phyloP scores from a whole-genome alignment of 129 eudicot species.

The Arctium minus region DNA sequence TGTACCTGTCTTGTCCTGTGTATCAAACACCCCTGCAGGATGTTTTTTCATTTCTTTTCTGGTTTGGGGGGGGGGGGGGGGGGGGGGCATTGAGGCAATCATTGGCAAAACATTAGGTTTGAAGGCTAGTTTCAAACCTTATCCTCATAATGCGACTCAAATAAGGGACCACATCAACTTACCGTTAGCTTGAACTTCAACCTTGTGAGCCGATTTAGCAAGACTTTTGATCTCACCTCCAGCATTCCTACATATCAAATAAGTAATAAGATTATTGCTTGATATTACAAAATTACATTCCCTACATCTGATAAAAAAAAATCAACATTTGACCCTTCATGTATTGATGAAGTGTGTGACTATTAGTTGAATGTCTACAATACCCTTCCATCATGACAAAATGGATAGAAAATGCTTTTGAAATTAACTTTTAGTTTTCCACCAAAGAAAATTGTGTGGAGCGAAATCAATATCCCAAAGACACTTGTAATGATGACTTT shows the following conservation, averaged over 20 bases:
- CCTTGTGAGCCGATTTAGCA: constrained; percentile 66
- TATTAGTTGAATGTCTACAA: not conserved
- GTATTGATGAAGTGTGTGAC: not conserved
- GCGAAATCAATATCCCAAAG: not conserved
- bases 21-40: no score
- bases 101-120: not conserved
- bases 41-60: no score
- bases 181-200: constrained; percentile 79
- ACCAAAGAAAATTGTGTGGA: not conserved
- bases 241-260: constrained; percentile 46
- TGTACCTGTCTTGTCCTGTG: no score
- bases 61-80: no score
- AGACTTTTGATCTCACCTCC: constrained; percentile 66
- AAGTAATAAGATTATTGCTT: not conserved
- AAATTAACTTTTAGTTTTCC: not conserved
- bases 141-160: not conserved
- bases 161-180: constrained; percentile 4
- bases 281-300: constrained; percentile 2
- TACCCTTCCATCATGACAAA: not conserved
- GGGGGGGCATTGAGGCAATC: no score
- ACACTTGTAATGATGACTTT: constrained; percentile 1
- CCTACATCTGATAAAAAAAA: not conserved
- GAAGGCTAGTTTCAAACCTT: constrained; percentile 5
- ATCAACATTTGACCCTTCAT: not conserved
- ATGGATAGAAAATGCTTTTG: not conserved